Percentiles rank a stretch among this genome's conserved stretches.
Evolutionary conservation across 441 rosid genomes (phyloP).

Genomic region (Jatropha multifida): DNA sequence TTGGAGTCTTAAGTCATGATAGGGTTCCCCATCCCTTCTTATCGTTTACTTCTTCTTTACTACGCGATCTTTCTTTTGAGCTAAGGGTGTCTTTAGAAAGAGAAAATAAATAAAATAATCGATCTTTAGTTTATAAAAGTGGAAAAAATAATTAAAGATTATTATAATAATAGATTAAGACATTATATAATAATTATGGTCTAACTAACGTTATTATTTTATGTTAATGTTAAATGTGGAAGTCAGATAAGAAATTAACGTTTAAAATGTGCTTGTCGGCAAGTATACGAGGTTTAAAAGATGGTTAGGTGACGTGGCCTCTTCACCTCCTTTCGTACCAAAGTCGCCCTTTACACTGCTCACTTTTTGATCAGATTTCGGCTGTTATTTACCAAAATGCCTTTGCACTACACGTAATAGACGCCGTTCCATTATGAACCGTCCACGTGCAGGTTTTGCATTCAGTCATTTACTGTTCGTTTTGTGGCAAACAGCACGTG

Average conservation of each 20-base stretch:
- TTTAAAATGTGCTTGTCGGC: conserved; percentile 41
- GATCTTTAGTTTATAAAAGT: background rate
- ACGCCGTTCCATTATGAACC: background rate
- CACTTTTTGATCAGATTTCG: background rate
- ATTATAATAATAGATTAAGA: background rate
- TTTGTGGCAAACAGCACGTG: too few relatives aligned
- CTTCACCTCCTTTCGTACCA: conserved; percentile 33
- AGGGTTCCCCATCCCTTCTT: background rate
- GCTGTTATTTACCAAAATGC: conserved; percentile 22
- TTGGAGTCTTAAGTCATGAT: background rate
- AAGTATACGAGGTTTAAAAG: conserved; percentile 49
- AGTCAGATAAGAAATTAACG: conserved; percentile 4
- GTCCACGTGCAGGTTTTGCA: background rate
- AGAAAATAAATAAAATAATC: background rate
- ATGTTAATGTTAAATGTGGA: background rate
- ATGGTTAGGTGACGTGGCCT: conserved; percentile 40
- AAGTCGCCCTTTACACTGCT: background rate
- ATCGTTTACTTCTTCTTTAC: background rate
- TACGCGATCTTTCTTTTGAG: background rate
- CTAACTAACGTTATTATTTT: too few relatives aligned
- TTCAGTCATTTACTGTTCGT: background rate
- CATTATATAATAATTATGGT: too few relatives aligned
- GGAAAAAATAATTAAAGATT: conserved; percentile 12
- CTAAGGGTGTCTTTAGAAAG: background rate
- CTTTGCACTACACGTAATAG: conserved; percentile 21